A percentile compares a stretch with the other conserved stretches of the same genome.
These are phyloP conservation scores for Curvularia sp. DNA, from an alignment of 2,329 filamentous ascomycete species.

Conservation along the genomic window DNA sequence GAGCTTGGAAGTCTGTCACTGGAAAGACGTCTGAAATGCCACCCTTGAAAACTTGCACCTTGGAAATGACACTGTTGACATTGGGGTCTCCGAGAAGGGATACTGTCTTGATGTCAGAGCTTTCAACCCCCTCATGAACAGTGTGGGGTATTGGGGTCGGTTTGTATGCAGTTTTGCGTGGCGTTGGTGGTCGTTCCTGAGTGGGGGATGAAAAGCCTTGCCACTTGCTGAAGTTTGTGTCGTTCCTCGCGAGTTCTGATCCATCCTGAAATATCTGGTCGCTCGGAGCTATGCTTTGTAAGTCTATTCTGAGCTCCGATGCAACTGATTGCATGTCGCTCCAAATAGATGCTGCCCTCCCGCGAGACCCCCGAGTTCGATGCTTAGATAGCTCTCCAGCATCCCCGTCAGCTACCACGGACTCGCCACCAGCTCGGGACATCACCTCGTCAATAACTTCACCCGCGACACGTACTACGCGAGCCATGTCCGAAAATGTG, in stretches of 20 bases:
- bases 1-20: slow-evolving; percentile 44
- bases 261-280: slow-evolving; percentile 16
- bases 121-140: slow-evolving; percentile 35
- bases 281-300: slow-evolving; percentile 14
- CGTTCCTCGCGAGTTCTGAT: slow-evolving; percentile 17
- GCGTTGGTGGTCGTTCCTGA: slow-evolving; percentile 17
- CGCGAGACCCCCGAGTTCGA: slow-evolving; percentile 20
- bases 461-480: slow-evolving; percentile 44
- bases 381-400: slow-evolving; percentile 3
- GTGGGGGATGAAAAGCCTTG: slow-evolving; percentile 26
- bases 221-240: slow-evolving; percentile 38
- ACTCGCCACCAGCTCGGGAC: slow-evolving; percentile 38
- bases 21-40: slow-evolving; percentile 45
- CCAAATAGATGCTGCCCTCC: slow-evolving; percentile 34
- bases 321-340: slow-evolving; percentile 42
- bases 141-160: slow-evolving; percentile 33
- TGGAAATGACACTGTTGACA: slow-evolving; percentile 46
- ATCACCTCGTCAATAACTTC: slow-evolving; percentile 47
- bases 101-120: slow-evolving; percentile 29
- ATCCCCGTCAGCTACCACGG: slow-evolving; percentile 14
- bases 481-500: slow-evolving; percentile 44
- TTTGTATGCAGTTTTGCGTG: slow-evolving; percentile 23
- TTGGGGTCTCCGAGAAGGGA: slow-evolving; percentile 44
- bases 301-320: slow-evolving; percentile 35
- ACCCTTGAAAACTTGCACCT: slow-evolving; percentile 46